A percentile compares a stretch with the other conserved stretches of the same genome.
Conservation (phyloP, 192 early-diverging fungal genomes). For the Dispira simplex region DNA sequence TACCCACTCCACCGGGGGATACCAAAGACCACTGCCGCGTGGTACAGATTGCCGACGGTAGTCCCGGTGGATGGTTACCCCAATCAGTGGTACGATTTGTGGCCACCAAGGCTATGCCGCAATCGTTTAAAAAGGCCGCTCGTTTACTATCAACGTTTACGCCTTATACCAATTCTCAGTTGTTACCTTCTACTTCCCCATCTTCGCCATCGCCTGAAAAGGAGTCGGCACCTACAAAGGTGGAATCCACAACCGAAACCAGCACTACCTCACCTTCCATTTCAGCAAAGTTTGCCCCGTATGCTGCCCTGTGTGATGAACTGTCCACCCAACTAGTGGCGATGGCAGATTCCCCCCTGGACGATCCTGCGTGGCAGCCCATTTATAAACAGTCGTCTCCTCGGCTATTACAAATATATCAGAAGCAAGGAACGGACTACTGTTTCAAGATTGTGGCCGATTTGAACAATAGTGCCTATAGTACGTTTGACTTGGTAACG, state of each 20-base stretch:
- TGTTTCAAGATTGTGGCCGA: slow-evolving; percentile 3
- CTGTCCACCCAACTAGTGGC: background rate
- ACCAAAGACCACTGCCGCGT: slow-evolving; percentile 19
- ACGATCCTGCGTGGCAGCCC: background rate
- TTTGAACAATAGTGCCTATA: slow-evolving; percentile 6
- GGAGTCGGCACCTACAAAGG: background rate
- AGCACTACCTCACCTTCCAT: background rate
- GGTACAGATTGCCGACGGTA: slow-evolving; percentile 29
- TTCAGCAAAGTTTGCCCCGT: background rate
- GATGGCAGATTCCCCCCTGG: background rate
- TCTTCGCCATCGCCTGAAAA: background rate
- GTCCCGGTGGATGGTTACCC: slow-evolving; percentile 30
- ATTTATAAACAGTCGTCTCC: background rate
- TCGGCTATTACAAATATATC: background rate
- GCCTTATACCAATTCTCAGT: slow-evolving; percentile 15
- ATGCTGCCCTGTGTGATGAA: background rate
- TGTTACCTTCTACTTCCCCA: slow-evolving; percentile 14
- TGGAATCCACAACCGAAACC: background rate
- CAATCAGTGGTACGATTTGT: slow-evolving; percentile 30
- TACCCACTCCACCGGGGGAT: slow-evolving; percentile 11
- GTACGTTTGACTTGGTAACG: slow-evolving; percentile 27
- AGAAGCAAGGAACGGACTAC: background rate
- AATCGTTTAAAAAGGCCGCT: slow-evolving; percentile 29
- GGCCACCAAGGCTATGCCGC: slow-evolving; percentile 30
- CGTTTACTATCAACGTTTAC: slow-evolving; percentile 17